Percentiles rank a stretch among this genome's conserved stretches.
Conservation (phyloP, 1,139 yeast species). For the Scheffersomyces insectosa region DNA sequence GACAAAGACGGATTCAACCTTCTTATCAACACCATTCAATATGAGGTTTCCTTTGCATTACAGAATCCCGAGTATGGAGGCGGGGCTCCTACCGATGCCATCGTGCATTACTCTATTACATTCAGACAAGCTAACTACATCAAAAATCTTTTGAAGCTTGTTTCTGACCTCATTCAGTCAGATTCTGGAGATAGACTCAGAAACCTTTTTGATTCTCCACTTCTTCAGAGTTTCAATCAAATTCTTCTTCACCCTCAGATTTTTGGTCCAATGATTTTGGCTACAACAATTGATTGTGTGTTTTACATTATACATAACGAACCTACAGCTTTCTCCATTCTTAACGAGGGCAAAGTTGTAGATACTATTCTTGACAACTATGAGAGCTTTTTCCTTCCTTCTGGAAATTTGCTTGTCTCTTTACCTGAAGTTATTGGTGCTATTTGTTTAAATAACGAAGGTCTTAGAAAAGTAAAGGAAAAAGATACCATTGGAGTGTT, state of each 20-base stretch:
- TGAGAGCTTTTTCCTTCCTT: constrained; percentile 52
- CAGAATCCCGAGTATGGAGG: constrained; percentile 54
- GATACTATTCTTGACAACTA: constrained; percentile 63
- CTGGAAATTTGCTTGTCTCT: constrained; percentile 58
- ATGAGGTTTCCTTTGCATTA: constrained; percentile 68
- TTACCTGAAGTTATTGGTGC: constrained; percentile 84
- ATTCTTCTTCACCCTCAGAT: constrained; percentile 57
- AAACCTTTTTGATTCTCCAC: constrained; percentile 81
- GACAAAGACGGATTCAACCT: constrained; percentile 64
- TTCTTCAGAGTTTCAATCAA: constrained; percentile 60
- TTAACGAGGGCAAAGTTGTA: constrained; percentile 76
- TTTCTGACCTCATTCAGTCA: constrained; percentile 62
- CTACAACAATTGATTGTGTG: constrained; percentile 66
- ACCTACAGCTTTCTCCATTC: constrained; percentile 83
- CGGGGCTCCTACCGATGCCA: constrained; percentile 52
- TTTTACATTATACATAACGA: constrained; percentile 82
- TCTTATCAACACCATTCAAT: constrained; percentile 61
- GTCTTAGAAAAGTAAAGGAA: constrained; percentile 57
- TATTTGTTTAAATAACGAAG: constrained; percentile 74
- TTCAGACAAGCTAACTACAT: constrained; percentile 66
- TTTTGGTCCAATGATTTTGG: constrained; percentile 72
- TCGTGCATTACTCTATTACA: constrained; percentile 55
- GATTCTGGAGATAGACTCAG: constrained; percentile 85
- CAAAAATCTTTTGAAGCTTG: constrained; percentile 59
- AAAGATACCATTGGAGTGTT: constrained; percentile 47